A percentile compares a stretch with the other conserved stretches of the same genome.
Conservation (phyloP, 192 early-diverging fungal species). For the Coemansia sp. region DNA sequence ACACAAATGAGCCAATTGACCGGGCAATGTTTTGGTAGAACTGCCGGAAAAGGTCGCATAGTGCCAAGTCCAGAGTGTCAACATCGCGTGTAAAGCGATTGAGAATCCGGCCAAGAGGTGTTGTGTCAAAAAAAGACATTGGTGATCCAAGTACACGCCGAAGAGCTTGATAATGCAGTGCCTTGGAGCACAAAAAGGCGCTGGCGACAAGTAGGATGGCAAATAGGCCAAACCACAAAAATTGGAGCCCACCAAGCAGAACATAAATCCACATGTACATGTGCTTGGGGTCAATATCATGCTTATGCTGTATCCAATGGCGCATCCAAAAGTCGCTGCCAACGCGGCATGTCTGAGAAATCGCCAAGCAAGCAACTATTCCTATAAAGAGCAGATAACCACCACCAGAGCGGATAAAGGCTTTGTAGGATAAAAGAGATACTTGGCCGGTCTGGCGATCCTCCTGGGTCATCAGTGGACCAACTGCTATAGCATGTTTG, state of each 20-base stretch:
- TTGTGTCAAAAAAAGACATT: slow-evolving; percentile 74
- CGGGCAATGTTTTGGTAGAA: slow-evolving; percentile 57
- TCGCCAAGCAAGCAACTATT: slow-evolving; percentile 23
- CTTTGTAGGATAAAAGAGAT: slow-evolving; percentile 61
- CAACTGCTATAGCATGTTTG: slow-evolving; percentile 8
- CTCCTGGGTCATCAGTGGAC: slow-evolving; percentile 73
- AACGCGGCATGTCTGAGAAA: slow-evolving; percentile 40
- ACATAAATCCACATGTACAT: slow-evolving; percentile 70
- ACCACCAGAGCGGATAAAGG: slow-evolving; percentile 53
- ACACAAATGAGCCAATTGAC: slow-evolving; percentile 39
- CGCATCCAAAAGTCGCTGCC: slow-evolving; percentile 65
- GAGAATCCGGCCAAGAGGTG: slow-evolving; percentile 71
- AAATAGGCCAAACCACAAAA: slow-evolving; percentile 41
- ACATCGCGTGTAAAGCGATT: slow-evolving; percentile 74
- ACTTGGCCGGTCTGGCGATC: slow-evolving; percentile 71
- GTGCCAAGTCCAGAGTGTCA: slow-evolving; percentile 57
- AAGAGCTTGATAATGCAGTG: slow-evolving; percentile 74
- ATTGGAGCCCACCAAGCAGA: slow-evolving; percentile 63
- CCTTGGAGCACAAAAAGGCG: slow-evolving; percentile 51
- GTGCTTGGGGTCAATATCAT: slow-evolving; percentile 6
- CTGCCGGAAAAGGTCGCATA: slow-evolving; percentile 65
- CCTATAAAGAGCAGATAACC: slow-evolving; percentile 16
- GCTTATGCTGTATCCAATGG: slow-evolving; percentile 56
- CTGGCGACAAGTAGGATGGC: slow-evolving; percentile 18
- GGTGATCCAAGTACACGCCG: slow-evolving; percentile 65